phyloP scores from a whole-genome alignment of 352 stramenopile species.

The Phytophthora podocarpi region DNA sequence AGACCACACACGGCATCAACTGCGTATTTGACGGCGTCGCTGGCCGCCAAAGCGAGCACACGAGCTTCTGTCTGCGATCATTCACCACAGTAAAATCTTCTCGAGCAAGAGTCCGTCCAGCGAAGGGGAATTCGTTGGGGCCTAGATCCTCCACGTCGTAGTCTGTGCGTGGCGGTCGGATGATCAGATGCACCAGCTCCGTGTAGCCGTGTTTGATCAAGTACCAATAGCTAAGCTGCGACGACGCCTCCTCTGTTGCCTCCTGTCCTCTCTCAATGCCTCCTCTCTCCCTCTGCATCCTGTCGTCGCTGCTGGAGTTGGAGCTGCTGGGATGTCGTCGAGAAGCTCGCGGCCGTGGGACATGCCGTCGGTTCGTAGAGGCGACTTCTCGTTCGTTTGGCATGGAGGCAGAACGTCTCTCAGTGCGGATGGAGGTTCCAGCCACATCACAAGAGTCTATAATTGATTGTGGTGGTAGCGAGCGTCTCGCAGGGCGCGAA shows the following conservation, averaged over 20 bases:
- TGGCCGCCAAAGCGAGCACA: conserved; percentile 96
- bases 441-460: conserved; percentile 14
- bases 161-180: conserved; percentile 93
- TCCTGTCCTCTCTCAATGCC: conserved; percentile 79
- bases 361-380: conserved; percentile 13
- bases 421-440: neutral
- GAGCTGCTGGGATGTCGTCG: conserved; percentile 22
- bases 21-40: conserved; percentile 37
- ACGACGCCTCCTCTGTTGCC: conserved; percentile 73
- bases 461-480: conserved; percentile 23
- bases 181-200: conserved; percentile 97
- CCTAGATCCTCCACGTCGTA: conserved; percentile 94
- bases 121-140: conserved; percentile 91
- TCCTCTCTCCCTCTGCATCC: conserved; percentile 46
- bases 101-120: conserved; percentile 82
- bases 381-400: conserved; percentile 19
- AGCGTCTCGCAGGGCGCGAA: conserved; percentile 9
- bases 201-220: conserved; percentile 92
- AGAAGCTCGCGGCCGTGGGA: conserved; percentile 19
- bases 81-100: conserved; percentile 92
- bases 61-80: conserved; percentile 81
- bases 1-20: conserved; percentile 93
- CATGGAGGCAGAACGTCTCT: conserved; percentile 39
- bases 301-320: conserved; percentile 27
- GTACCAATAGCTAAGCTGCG: conserved; percentile 86